phyloP scores from a whole-genome alignment of 306 rosid genomes.

The Mimosa pudica region DNA sequence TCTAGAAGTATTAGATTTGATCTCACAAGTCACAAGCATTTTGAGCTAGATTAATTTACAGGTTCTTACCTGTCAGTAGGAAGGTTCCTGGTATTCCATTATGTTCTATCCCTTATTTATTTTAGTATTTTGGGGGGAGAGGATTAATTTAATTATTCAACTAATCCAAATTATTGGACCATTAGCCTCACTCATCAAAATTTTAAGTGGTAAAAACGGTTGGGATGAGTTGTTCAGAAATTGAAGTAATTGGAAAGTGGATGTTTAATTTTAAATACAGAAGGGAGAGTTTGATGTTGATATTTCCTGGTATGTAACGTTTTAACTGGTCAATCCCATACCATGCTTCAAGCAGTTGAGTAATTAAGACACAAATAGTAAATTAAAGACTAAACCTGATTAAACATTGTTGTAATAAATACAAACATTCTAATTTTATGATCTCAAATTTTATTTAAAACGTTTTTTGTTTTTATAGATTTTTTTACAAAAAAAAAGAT shows the following conservation, averaged over 20 bases:
- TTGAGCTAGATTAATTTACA: not conserved
- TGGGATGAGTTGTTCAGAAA: conserved; percentile 23
- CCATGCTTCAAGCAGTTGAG: conserved; percentile 15
- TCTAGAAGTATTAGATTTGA: not conserved
- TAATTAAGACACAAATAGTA: not conserved
- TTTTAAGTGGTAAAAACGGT: not conserved
- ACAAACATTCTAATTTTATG: not conserved
- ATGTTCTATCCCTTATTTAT: not conserved
- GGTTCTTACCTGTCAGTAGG: not conserved
- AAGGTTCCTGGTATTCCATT: not conserved
- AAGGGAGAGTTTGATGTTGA: conserved; percentile 45
- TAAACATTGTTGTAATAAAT: not conserved
- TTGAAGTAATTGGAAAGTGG: conserved; percentile 17
- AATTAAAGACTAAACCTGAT: not conserved
- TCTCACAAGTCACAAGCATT: not conserved
- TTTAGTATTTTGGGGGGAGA: not conserved
- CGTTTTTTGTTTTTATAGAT: not conserved
- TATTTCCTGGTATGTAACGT: conserved; percentile 16
- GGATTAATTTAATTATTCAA: not conserved
- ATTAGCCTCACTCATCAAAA: not conserved
- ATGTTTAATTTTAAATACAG: conserved; percentile 38
- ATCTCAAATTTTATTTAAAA: not conserved
- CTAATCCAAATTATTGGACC: conserved; percentile 18
- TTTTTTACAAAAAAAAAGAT: not conserved
- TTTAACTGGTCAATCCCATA: conserved; percentile 36